Base-by-base conservation (phyloP, 371 early-diverging fungal species). In the Capillidium heterosporum region DNA sequence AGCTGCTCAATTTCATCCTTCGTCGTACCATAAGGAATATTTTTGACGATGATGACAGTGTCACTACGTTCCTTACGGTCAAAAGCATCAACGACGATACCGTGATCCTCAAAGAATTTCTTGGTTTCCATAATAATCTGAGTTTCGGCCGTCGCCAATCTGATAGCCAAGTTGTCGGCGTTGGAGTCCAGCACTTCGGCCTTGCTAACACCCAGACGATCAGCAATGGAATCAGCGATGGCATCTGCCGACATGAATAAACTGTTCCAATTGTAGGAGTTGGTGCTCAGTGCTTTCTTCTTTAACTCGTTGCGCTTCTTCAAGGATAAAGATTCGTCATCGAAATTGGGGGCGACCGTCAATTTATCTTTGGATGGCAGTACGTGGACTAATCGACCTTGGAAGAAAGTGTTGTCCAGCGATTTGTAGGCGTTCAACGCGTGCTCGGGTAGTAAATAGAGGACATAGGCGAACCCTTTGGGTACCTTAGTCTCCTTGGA, bases 201-300 rank as follows among this genome's bases (percentile, higher is more conserved):
- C 65, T 97, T 97, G 51, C 75, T 70, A 7, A 97, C 82, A 50
- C 78, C 81, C 24, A 97, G 71, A 49, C 90, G 85, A 60, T 82
- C 79, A 15, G 95, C 88, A 67, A 97, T 94, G 13, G 93, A 82
- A 60, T 87, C 91, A 0, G 87, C 87, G 57, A 95, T 84, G 3
- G 97, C 87, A 71, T 97, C 95, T 31, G 80, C 76, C 61, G 87
- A 91, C 91, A 96, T 91, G 62, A 89, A 96, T 57, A 96, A 68
- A 26, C 81, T 79, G 68, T 92, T 95, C 97, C 95, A 96, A 67
- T 85, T 91, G 57, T 85, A 90, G 57, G 87, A 89, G 61, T 78
- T 84, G 40, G 73, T 75, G 11, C 87, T 84, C 48, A 76, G 66
- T 21, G 76, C 78, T 69, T 84, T 90, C 59, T 74, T 73, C 67